A percentile compares a stretch with the other conserved stretches of the same genome.
Conservation (phyloP, 305 asterid species). For the Coffea humblotiana region DNA sequence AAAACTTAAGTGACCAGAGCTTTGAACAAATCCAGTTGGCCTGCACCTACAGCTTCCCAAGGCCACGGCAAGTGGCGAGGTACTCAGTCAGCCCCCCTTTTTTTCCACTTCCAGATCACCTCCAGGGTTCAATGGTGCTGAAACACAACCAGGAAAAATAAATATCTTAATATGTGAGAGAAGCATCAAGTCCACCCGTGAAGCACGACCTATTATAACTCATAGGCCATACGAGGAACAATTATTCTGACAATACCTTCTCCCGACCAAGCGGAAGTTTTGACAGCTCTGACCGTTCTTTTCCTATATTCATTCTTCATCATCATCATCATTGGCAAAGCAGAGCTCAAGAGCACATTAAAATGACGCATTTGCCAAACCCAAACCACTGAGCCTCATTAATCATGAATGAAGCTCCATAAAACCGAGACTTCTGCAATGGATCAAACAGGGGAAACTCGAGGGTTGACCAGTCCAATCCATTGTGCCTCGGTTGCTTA, state of each 20-base stretch:
- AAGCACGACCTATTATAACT: not conserved
- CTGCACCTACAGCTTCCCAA: slow-evolving; percentile 13
- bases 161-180: not conserved
- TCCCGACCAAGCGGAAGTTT: slow-evolving; percentile 14
- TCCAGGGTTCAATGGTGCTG: slow-evolving; percentile 30
- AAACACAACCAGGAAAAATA: slow-evolving; percentile 9
- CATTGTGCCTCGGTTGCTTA: slow-evolving; percentile 58
- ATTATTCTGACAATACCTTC: slow-evolving; percentile 17
- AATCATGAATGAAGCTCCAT: slow-evolving; percentile 39
- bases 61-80: not conserved
- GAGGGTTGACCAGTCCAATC: slow-evolving; percentile 32
- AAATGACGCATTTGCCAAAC: slow-evolving; percentile 37
- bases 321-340: slow-evolving; percentile 31
- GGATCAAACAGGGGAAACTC: slow-evolving; percentile 5
- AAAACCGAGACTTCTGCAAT: slow-evolving; percentile 19
- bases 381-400: slow-evolving; percentile 42
- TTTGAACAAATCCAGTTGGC: not conserved
- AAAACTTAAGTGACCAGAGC: not conserved
- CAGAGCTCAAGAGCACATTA: slow-evolving; percentile 49
- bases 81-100: slow-evolving; percentile 12
- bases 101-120: slow-evolving; percentile 1
- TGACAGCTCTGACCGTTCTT: slow-evolving; percentile 44
- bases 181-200: not conserved
- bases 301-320: slow-evolving; percentile 35
- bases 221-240: not conserved